Percentiles rank a stretch among this genome's conserved stretches.
Evolutionary conservation across 306 rosid species (phyloP).

Genomic region (Corylus avellana): DNA sequence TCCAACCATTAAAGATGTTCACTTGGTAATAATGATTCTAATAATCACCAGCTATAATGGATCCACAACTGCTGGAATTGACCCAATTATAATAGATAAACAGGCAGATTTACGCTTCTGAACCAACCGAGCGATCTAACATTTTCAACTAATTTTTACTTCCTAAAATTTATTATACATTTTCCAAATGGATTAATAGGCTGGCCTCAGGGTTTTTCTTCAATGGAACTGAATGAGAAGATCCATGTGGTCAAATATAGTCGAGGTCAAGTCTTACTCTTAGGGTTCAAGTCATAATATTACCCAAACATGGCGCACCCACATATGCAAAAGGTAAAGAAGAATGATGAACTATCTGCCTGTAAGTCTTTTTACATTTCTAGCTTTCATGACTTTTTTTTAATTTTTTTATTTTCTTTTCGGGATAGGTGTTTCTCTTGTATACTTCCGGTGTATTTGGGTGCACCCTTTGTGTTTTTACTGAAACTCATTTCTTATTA

Average conservation of each 20-base stretch:
- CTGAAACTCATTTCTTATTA: no score
- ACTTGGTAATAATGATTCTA: neutral
- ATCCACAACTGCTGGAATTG: neutral
- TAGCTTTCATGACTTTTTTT: no score
- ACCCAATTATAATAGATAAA: neutral
- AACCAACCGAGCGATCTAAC: neutral
- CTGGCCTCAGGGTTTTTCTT: neutral
- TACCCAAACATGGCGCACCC: neutral
- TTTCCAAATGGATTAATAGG: neutral
- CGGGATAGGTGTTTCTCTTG: no score
- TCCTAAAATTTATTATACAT: neutral
- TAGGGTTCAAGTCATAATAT: neutral
- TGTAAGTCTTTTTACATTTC: no score
- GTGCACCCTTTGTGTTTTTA: no score
- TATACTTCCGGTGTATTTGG: no score
- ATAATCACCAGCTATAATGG: neutral
- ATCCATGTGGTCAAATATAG: neutral
- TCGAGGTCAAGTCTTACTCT: neutral
- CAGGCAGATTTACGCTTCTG: neutral
- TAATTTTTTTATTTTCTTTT: no score
- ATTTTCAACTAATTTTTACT: neutral
- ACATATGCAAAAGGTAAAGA: conserved; percentile 21
- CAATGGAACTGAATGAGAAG: neutral
- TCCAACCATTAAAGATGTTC: neutral
- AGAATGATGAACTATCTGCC: conserved; percentile 15